Conservation (phyloP, 495 filamentous ascomycete genomes). For the Platismatia glauca region DNA sequence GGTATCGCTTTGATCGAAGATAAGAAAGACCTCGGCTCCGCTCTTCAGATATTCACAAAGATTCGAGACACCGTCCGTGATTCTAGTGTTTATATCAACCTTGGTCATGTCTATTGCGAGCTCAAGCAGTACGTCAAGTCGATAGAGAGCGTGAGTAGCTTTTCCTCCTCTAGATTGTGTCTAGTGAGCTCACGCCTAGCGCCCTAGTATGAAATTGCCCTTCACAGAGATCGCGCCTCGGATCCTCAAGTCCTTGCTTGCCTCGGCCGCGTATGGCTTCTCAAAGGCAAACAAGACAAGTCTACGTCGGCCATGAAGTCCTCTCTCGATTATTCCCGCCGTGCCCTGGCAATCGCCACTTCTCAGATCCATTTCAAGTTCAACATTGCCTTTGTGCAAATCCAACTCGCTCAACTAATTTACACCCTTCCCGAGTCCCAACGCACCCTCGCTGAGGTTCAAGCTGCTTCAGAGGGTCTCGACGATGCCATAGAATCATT, state of each 20-base stretch:
- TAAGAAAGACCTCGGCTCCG: constrained; percentile 71
- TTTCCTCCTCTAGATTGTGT: background rate
- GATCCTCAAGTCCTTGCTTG: constrained; percentile 82
- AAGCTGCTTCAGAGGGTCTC: constrained; percentile 72
- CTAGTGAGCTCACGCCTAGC: background rate
- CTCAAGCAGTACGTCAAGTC: constrained; percentile 79
- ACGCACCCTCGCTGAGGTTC: constrained; percentile 66
- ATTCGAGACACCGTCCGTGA: constrained; percentile 83
- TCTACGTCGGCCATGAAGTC: constrained; percentile 72
- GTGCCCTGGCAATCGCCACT: constrained; percentile 68
- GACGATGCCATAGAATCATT: constrained; percentile 80
- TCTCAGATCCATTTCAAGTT: constrained; percentile 88
- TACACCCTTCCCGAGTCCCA: constrained; percentile 64
- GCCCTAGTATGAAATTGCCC: constrained; percentile 73
- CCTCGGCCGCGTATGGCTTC: constrained; percentile 86
- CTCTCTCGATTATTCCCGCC: constrained; percentile 77
- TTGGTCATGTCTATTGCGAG: constrained; percentile 87
- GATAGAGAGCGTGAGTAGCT: constrained; percentile 65
- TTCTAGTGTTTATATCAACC: constrained; percentile 75
- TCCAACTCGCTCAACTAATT: constrained; percentile 79
- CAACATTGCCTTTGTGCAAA: constrained; percentile 95
- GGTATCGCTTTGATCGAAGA: constrained; percentile 91
- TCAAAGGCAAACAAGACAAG: constrained; percentile 74
- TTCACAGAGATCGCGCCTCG: constrained; percentile 67
- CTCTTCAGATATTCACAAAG: constrained; percentile 78